Conservation (phyloP, 805 yeast genomes). For the Candida pseudoglaebosa region DNA sequence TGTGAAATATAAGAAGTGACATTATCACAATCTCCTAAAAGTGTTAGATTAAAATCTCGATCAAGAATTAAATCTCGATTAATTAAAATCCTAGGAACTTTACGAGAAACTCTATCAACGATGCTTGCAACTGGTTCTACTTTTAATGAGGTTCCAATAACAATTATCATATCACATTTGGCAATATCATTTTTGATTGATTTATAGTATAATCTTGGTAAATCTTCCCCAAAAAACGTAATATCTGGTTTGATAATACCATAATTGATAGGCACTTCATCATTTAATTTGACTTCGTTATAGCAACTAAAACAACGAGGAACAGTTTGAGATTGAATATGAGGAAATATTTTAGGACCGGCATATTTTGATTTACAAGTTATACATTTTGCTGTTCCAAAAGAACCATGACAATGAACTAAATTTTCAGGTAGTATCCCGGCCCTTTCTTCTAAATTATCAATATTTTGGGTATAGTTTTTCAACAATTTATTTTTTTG, state of each 20-base stretch:
- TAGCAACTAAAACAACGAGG: constrained; percentile 73
- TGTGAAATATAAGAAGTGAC: constrained; percentile 57
- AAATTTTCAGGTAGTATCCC: constrained; percentile 64
- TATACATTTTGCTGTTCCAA: constrained; percentile 81
- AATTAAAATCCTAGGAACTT: constrained; percentile 79
- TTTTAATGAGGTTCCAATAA: constrained; percentile 87
- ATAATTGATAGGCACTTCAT: constrained; percentile 42
- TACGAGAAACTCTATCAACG: constrained; percentile 65
- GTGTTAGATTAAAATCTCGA: constrained; percentile 71
- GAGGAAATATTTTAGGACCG: constrained; percentile 61
- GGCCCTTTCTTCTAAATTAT: constrained; percentile 77
- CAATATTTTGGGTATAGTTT: constrained; percentile 89
- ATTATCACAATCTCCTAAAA: constrained; percentile 82
- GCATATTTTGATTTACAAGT: constrained; percentile 65
- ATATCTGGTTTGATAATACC: constrained; percentile 93
- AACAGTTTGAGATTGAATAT: constrained; percentile 54
- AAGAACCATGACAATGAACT: constrained; percentile 91
- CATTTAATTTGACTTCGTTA: constrained; percentile 2
- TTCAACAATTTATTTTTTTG: constrained; percentile 74
- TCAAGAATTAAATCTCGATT: constrained; percentile 74
- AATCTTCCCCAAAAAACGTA: constrained; percentile 83
- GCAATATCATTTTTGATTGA: constrained; percentile 54
- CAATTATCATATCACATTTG: constrained; percentile 72
- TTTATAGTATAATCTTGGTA: constrained; percentile 68
- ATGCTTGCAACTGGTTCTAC: constrained; percentile 91